Conservation (phyloP, 768 basidiomycete species). For the Cyathus striatus region DNA sequence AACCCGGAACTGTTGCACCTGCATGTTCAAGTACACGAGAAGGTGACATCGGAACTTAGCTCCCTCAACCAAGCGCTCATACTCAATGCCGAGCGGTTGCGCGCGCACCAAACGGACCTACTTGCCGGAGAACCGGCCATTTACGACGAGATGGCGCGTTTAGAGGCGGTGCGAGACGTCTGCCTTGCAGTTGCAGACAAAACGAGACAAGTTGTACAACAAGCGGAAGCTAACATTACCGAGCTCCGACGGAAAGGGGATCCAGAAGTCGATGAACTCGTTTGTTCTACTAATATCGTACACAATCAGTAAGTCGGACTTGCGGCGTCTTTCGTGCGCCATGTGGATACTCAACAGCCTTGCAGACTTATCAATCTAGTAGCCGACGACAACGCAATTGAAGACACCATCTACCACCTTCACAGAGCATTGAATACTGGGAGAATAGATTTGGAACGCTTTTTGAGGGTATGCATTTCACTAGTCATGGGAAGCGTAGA, state of each 20-base stretch:
- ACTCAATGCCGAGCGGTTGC: slow-evolving; percentile 68
- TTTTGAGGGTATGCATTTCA: slow-evolving; percentile 68
- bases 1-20: slow-evolving; percentile 86
- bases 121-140: slow-evolving; percentile 90
- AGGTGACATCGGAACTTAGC: slow-evolving; percentile 65
- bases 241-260: slow-evolving; percentile 83
- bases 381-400: slow-evolving; percentile 99
- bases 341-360: slow-evolving; percentile 1
- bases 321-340: slow-evolving; percentile 5
- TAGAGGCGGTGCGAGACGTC: slow-evolving; percentile 90
- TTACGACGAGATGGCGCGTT: slow-evolving; percentile 90
- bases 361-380: slow-evolving; percentile 86
- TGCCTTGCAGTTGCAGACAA: slow-evolving; percentile 75
- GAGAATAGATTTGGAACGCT: slow-evolving; percentile 90
- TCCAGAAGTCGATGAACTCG: slow-evolving; percentile 92
- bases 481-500: no score
- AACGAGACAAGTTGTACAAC: slow-evolving; percentile 54
- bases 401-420: slow-evolving; percentile 96
- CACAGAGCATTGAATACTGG: slow-evolving; percentile 89
- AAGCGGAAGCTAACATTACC: slow-evolving; percentile 67
- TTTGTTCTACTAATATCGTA: slow-evolving; percentile 93
- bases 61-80: slow-evolving; percentile 62
- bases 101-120: slow-evolving; percentile 80
- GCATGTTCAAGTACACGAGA: slow-evolving; percentile 72
- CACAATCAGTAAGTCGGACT: slow-evolving; percentile 80